Evolutionary conservation across 1,139 yeast species (phyloP).

Genomic region (Lodderomyces pseudojiufengensis): DNA sequence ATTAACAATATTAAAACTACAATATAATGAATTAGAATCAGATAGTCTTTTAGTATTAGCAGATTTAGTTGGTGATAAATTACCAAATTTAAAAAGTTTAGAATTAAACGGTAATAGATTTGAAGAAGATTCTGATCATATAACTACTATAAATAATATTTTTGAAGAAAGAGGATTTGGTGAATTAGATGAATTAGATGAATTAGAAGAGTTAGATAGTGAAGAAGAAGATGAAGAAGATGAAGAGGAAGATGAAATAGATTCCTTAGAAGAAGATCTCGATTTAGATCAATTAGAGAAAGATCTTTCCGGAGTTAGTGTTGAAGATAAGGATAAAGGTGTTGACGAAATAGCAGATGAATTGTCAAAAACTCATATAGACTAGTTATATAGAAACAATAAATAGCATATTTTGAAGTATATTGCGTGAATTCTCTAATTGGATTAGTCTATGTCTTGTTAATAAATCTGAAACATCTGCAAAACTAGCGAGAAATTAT

Average conservation of each 20-base stretch:
- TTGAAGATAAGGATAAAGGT: constrained; percentile 24
- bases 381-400: constrained; percentile 11
- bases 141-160: constrained; percentile 38
- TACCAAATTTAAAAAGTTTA: constrained; percentile 59
- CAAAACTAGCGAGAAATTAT: too few species aligned
- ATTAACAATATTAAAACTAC: constrained; percentile 65
- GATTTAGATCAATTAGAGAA: constrained; percentile 59
- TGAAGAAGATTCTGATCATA: constrained; percentile 40
- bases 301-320: constrained; percentile 39
- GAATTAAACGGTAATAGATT: constrained; percentile 93
- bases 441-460: too few species aligned
- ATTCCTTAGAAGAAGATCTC: constrained; percentile 47
- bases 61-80: constrained; percentile 47
- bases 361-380: constrained; percentile 51
- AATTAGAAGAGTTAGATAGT: constrained; percentile 84
- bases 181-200: constrained; percentile 87
- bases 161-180: constrained; percentile 77
- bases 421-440: too few species aligned
- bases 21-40: constrained; percentile 82
- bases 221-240: constrained; percentile 77
- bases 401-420: too few species aligned
- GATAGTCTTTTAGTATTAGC: constrained; percentile 58
- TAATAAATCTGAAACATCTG: too few species aligned
- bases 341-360: constrained; percentile 62
- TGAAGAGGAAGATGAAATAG: constrained; percentile 57